Evolutionary conservation across 805 yeast species (phyloP).

Genomic region (Lachancea lanzarotensis): DNA sequence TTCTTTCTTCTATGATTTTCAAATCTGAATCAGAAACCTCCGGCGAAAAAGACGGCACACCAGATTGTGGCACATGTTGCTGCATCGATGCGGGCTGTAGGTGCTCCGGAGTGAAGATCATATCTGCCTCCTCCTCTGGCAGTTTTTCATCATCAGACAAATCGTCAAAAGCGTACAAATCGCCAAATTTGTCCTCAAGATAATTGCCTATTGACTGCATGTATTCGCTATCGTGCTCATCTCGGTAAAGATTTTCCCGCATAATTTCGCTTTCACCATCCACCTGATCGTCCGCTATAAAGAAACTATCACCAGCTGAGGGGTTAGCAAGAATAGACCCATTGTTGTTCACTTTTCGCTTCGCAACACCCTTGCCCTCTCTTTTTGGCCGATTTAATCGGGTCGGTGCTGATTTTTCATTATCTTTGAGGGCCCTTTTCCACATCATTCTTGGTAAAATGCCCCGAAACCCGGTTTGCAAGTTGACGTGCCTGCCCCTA

Average conservation of each 20-base stretch:
- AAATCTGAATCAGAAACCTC: background rate
- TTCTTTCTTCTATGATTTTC: background rate
- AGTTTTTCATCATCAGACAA: slow-evolving; percentile 1
- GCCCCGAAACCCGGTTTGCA: slow-evolving; percentile 29
- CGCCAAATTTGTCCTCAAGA: slow-evolving; percentile 2
- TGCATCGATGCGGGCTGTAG: background rate
- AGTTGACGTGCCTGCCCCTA: slow-evolving; percentile 25
- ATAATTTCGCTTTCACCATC: background rate
- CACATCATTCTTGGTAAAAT: slow-evolving; percentile 29
- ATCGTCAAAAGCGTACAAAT: slow-evolving; percentile 4
- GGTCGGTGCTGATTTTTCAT: slow-evolving; percentile 1
- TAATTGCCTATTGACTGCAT: slow-evolving; percentile 1
- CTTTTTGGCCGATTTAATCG: background rate
- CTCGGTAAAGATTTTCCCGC: slow-evolving; percentile 1
- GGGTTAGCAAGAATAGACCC: slow-evolving; percentile 3
- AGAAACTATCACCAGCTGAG: slow-evolving; percentile 18
- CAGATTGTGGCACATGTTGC: no score
- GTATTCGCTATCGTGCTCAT: background rate
- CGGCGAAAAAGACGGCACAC: no score
- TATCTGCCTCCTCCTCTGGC: background rate
- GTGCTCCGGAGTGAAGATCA: background rate
- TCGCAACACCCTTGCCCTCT: slow-evolving; percentile 24
- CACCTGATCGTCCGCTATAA: slow-evolving; percentile 17
- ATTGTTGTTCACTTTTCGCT: slow-evolving; percentile 10
- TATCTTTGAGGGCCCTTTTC: slow-evolving; percentile 21